Base-by-base conservation (phyloP, 768 basidiomycete species). In the Phanerochaete carnosa region DNA sequence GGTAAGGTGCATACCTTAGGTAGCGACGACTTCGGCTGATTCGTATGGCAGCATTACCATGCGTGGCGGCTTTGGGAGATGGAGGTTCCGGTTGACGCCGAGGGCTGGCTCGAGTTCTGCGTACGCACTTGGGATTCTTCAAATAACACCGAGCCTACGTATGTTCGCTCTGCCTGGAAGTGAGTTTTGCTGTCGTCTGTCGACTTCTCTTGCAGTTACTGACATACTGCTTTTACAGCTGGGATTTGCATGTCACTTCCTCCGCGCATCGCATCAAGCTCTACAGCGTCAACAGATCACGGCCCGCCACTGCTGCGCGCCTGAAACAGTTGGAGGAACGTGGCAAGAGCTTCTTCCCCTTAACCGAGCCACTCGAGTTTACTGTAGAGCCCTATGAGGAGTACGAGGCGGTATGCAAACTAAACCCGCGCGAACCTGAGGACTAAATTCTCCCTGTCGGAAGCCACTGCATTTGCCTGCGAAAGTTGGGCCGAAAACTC, bases 41-140 rank as follows among this genome's bases (percentile, higher is more conserved):
- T 49, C 29, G 11, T 30, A 19, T 43, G n/a, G 45, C 29, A 82
- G 79, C 79, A 83, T 63, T 84, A 83, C 65, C 75, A 82, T 56
- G 80, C 82, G 0, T 83, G 80, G 81, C 69, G 83, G 47, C 73
- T 83, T 16, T 83, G 82, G 83, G 78, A 75, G 62, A 78, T 82
- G 45, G 74, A 78, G 13, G 57, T 84, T 0, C 82, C 81, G 5
- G 78, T 83, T 39, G 79, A 81, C 45, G 82, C 81, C 3, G 80
- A 84, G 63, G 82, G 82, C 5, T 83, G 82, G 81, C 74, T 83
- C 37, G 82, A 83, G 63, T 79, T 83, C 71, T 80, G 79, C 58
- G 80, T 80, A 23, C 78, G 82, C 52, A 78, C 79, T 0, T 84
- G 83, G 82, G 82, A 83, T 63, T 80, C 80, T n/a, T 80, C 80